A percentile compares a stretch with the other conserved stretches of the same genome.
These are phyloP conservation scores for Oxalis stricta DNA, from an alignment of 441 rosid genomes.

Conservation along the genomic window DNA sequence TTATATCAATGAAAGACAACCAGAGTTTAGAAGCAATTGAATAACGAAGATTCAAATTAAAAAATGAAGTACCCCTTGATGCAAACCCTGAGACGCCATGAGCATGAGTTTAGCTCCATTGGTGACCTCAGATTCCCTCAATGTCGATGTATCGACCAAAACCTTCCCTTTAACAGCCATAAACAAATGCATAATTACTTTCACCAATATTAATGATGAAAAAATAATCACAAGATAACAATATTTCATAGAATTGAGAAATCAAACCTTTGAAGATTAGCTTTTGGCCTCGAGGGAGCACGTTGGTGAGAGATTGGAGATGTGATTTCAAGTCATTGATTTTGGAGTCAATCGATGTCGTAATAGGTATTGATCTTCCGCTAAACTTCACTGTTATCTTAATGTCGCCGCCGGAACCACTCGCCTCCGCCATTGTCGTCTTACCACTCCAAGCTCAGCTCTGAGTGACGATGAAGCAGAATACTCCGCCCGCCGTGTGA, in stretches of 20 bases:
- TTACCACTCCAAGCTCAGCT: slow-evolving; percentile 8
- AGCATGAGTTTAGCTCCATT: slow-evolving; percentile 87
- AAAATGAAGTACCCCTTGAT: slow-evolving; percentile 59
- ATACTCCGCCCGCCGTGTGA: too few species aligned
- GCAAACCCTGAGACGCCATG: slow-evolving; percentile 75
- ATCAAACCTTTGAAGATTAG: slow-evolving; percentile 80
- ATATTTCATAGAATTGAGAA: too few species aligned
- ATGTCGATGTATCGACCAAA: slow-evolving; percentile 44
- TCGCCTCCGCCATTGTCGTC: not conserved
- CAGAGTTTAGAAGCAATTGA: not conserved
- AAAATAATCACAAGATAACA: too few species aligned
- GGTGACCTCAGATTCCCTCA: slow-evolving; percentile 43
- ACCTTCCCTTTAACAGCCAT: slow-evolving; percentile 40
- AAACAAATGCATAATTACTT: not conserved
- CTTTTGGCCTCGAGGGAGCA: slow-evolving; percentile 88
- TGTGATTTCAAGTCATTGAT: slow-evolving; percentile 50
- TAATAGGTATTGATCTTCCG: slow-evolving; percentile 45
- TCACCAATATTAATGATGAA: not conserved
- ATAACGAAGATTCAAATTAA: not conserved
- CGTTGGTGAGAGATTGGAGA: slow-evolving; percentile 78
- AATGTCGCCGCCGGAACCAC: slow-evolving; percentile 8
- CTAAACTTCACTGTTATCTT: slow-evolving; percentile 55
- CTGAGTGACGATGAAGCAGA: too few species aligned
- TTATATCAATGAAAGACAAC: too few species aligned
- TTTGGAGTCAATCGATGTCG: slow-evolving; percentile 32